Percentiles rank a stretch among this genome's conserved stretches.
Conservation (phyloP, 768 basidiomycete species). For the Tulasnella sp. region DNA sequence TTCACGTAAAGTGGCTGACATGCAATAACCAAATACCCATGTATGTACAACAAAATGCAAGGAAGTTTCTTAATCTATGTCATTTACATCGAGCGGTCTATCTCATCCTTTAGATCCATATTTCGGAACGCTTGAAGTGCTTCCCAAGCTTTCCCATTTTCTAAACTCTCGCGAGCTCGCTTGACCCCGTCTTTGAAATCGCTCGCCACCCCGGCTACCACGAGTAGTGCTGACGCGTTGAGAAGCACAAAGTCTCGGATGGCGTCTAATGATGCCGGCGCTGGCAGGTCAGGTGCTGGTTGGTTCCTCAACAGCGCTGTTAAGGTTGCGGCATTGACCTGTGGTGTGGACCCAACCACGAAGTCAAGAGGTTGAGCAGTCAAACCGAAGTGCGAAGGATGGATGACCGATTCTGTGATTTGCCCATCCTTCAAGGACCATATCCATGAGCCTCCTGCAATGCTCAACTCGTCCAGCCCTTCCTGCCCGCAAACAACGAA, state of each 20-base stretch:
- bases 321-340: constrained; percentile 78
- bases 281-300: constrained; percentile 31
- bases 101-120: constrained; percentile 10
- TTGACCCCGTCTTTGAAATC: constrained; percentile 68
- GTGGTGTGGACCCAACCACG: constrained; percentile 70
- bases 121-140: constrained; percentile 42
- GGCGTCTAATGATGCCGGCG: constrained; percentile 46
- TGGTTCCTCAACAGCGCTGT: constrained; percentile 59
- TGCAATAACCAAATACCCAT: constrained; percentile 9
- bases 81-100: background rate
- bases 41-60: constrained; percentile 14
- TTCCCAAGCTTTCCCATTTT: constrained; percentile 41
- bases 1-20: constrained; percentile 20
- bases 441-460: constrained; percentile 80
- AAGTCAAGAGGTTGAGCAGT: constrained; percentile 59
- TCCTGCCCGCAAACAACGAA: constrained; percentile 93
- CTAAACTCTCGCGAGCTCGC: constrained; percentile 53
- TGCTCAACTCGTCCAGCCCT: constrained; percentile 90
- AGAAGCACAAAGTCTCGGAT: constrained; percentile 83
- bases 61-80: background rate
- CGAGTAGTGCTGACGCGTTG: constrained; percentile 84
- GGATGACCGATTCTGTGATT: constrained; percentile 60
- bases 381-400: constrained; percentile 72
- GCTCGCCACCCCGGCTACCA: constrained; percentile 72
- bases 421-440: constrained; percentile 59